These are phyloP conservation scores for Sphagnum magellanicum DNA, from an alignment of 228 moss, liverwort and hornwort genomes.

Conservation along the genomic window DNA sequence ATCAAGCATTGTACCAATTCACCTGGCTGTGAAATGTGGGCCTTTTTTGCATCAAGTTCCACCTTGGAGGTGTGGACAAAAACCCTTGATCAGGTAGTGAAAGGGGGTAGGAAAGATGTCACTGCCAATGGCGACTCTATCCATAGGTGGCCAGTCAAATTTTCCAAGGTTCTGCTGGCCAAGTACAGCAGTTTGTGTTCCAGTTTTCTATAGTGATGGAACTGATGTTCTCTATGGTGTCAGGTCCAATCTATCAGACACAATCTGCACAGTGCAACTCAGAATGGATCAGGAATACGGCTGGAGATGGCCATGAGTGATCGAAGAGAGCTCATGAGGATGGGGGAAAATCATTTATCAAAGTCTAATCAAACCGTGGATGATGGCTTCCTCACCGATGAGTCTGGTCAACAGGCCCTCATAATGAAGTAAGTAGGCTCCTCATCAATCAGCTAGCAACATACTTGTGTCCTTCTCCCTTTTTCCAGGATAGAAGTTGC, in stretches of 20 bases:
- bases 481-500: too few relatives aligned
- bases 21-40: background rate
- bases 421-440: constrained; percentile 40
- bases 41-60: background rate
- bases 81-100: background rate
- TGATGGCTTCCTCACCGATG: constrained; percentile 33
- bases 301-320: constrained; percentile 23
- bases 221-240: constrained; percentile 1
- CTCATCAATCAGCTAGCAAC: too few relatives aligned
- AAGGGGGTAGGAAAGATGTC: background rate
- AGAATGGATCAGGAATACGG: constrained; percentile 27
- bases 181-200: background rate
- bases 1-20: background rate
- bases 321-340: constrained; percentile 62
- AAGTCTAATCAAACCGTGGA: constrained; percentile 29
- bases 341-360: constrained; percentile 39
- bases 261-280: constrained; percentile 29
- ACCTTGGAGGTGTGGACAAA: background rate
- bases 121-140: too few relatives aligned
- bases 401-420: constrained; percentile 62
- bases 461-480: too few relatives aligned
- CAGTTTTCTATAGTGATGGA: background rate
- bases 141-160: background rate
- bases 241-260: constrained; percentile 36
- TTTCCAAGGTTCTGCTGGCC: background rate